Base-by-base conservation (phyloP, 2,329 filamentous ascomycete genomes). In the Alternaria triticimaculans region DNA sequence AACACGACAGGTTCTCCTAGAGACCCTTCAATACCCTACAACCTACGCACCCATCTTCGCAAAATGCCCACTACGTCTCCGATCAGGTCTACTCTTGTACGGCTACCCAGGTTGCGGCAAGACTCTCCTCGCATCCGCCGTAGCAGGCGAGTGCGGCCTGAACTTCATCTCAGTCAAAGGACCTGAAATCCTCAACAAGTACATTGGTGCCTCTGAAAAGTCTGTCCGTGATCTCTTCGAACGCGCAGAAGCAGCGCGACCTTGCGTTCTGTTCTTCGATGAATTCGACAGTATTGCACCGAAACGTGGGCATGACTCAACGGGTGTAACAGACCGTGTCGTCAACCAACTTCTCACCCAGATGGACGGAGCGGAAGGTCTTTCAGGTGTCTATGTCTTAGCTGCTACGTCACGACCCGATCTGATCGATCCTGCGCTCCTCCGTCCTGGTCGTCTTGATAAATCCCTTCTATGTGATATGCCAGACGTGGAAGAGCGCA, bases 161-260 rank as follows among this genome's bases (percentile, higher is more conserved):
- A 99, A 99, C 80, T 99, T 99, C 81, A 99, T 99, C 80, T 94
- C 91, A 44, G 96, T 99, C 75, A 99, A 99, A 82, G 96, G 96
- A 0, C 96, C 96, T 0, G 96, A 99, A 80, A 98, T 99, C 63
- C 83, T 99, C 58, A 99, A 99, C 85, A 99, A 99, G 82, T 99
- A 99, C 80, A 99, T 99, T 63, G 96, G 96, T 76, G 96, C 96
- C 1, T 97, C 92, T 26, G 96, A 99, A 76, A 99, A 99, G 85
- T 94, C 90, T 64, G 94, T 99, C 7, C 90, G 96, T 45, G 96
- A 99, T 78, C 85, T 99, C 1, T 99, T 99, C 75, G 95, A 97
- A 77, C 89, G 96, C 45, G 96, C 96, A 0, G 90, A 91, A 76
- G 95, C 96, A 4, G 96, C 96, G 5, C 89, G 91, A 63, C 96